Evolutionary conservation across 768 basidiomycete species (phyloP), one percentile per base, ranked within the genome.

Genomic region (Panaeolus cyanescens): DNA sequence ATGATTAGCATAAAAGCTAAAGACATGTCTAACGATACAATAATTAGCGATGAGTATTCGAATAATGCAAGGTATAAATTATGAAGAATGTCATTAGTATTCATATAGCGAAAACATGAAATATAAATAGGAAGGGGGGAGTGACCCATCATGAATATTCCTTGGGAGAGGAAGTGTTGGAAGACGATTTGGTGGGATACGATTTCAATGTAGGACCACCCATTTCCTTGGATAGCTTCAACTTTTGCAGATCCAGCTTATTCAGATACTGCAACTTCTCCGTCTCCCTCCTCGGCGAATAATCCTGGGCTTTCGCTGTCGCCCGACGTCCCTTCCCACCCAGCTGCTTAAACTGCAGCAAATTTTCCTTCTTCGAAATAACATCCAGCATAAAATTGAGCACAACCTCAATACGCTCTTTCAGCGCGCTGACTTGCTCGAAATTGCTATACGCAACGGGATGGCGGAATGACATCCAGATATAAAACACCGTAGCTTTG

Each of bases 381-480:
- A 77, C 75, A 59, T 77, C 69, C 62, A 92, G 73, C 61, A 75
- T 79, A 79, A 85, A 88, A 54, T 93, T 88, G 67, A 96, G 80
- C 13, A 80, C 87, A 33, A 69, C 68, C 75, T 96, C 93, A 6
- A 88, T 77, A 28, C 89, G 75, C 12, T 69, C 69, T 70, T 94
- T 92, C 45, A 93, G 67, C 15, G 69, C 74, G 12, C 72, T 64
- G 1, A 87, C 90, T 28, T 75, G 72, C 5, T 75, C 70, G 32
- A 81, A 75, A n/a, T 90, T 79, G 4, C 82, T 73, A 71, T 91
- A 98, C 7, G 87, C 79, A 56, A 93, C 78, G 0, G 85, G 80
- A 60, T 85, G 80, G 36, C 95, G 88, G 71, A 85, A 88, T 19
- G 81, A 79, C 64, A 95, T 79, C 96, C 96, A 99, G 54, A 94